These are phyloP conservation scores for Puccinia polysora DNA, from an alignment of 1,284 basidiomycete species.

Conservation along the genomic window DNA sequence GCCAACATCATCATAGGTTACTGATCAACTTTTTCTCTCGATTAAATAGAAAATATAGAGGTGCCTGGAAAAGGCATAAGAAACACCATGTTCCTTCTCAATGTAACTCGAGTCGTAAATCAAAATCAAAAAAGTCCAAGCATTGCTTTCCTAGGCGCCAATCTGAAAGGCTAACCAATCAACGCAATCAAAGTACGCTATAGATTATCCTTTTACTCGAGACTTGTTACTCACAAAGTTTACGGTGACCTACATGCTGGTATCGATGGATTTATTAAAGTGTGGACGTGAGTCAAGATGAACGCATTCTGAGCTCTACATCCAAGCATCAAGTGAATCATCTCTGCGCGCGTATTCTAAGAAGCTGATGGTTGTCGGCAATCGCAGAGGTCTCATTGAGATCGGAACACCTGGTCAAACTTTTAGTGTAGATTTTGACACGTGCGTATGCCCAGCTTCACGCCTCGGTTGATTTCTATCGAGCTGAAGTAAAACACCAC, in stretches of 20 bases:
- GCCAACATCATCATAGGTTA: neutral
- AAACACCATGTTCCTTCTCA: neutral
- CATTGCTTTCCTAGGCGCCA: constrained; percentile 15
- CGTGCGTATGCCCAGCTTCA: constrained; percentile 5
- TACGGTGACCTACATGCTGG: too few relatives aligned
- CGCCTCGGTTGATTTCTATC: neutral
- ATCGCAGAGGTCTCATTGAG: constrained; percentile 24
- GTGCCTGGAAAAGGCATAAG: neutral
- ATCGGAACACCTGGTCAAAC: constrained; percentile 34
- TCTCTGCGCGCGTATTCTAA: neutral
- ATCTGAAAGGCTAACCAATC: constrained; percentile 31
- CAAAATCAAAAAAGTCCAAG: neutral
- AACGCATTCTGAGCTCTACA: neutral
- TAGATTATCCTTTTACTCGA: neutral
- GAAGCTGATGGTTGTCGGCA: neutral
- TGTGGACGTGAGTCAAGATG: constrained; percentile 37
- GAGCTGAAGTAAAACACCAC: neutral
- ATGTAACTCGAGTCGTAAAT: neutral
- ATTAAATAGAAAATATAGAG: constrained; percentile 26
- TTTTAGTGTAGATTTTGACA: constrained; percentile 38
- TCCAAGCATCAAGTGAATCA: too few relatives aligned
- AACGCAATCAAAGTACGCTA: constrained; percentile 33
- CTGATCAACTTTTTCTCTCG: neutral
- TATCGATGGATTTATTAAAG: neutral
- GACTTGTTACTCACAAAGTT: too few relatives aligned